Percentiles rank a stretch among this genome's conserved stretches.
Conservation (phyloP, 768 basidiomycete species). For the Tricholoma hemisulphureum region DNA sequence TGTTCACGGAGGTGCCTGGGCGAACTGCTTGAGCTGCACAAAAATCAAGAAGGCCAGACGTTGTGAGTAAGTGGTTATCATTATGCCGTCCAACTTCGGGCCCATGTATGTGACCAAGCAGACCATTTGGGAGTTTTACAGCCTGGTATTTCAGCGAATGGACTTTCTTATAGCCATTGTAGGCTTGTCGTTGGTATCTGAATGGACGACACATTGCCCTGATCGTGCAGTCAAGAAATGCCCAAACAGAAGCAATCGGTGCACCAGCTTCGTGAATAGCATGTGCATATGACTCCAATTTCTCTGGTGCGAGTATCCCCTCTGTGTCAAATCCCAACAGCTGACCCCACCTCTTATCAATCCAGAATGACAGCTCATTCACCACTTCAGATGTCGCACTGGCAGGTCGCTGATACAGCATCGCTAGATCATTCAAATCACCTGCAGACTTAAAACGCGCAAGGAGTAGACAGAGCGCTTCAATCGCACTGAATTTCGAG, state of each 20-base stretch:
- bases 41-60: neutral
- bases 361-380: neutral
- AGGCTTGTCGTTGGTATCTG: slow-evolving; percentile 3
- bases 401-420: neutral
- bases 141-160: slow-evolving; percentile 5
- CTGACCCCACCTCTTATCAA: neutral
- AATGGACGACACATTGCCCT: neutral
- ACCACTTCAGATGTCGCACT: neutral
- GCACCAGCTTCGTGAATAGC: neutral
- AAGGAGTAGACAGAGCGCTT: neutral
- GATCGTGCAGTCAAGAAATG: slow-evolving; percentile 5
- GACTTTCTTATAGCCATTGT: slow-evolving; percentile 4
- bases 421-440: neutral
- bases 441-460: neutral
- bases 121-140: slow-evolving; percentile 6
- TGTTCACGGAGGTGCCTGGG: neutral
- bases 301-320: neutral
- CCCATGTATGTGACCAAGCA: neutral
- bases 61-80: neutral
- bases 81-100: slow-evolving; percentile 1
- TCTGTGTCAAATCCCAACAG: too few relatives aligned
- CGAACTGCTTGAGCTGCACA: neutral
- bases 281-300: neutral
- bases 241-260: neutral
- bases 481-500: neutral